These are phyloP conservation scores for Uncinocarpus reesii DNA, from an alignment of 2,329 filamentous ascomycete species.

Conservation along the genomic window DNA sequence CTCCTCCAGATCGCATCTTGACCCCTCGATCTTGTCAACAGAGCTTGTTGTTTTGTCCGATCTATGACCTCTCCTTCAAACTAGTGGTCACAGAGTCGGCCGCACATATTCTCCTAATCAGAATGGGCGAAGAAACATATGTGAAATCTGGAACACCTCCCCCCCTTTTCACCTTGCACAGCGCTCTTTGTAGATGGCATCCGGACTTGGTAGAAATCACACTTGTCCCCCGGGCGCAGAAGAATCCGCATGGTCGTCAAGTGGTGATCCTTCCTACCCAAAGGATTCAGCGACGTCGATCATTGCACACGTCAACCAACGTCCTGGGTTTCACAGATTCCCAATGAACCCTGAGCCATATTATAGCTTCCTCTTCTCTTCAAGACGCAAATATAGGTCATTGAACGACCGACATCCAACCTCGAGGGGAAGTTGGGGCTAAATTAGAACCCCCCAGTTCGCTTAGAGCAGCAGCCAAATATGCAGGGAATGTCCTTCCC, in stretches of 20 bases:
- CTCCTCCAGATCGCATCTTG: not conserved
- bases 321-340: constrained; percentile 10
- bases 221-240: not conserved
- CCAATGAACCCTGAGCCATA: constrained; percentile 6
- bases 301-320: constrained; percentile 12
- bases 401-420: not conserved
- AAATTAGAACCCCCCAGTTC: constrained; percentile 1
- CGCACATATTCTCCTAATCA: too few relatives aligned
- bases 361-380: not conserved
- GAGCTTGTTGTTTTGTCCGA: not conserved
- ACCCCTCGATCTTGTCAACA: not conserved
- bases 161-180: too few relatives aligned
- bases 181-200: too few relatives aligned
- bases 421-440: constrained; percentile 3
- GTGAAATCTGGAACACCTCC: too few relatives aligned
- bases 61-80: not conserved
- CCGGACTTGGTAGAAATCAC: not conserved
- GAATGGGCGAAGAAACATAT: too few relatives aligned
- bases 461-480: not conserved
- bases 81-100: too few relatives aligned
- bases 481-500: not conserved
- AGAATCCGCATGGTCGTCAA: not conserved
- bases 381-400: not conserved
- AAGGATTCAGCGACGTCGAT: constrained; percentile 4
- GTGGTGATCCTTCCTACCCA: not conserved